phyloP scores from a whole-genome alignment of 768 basidiomycete species.

The Panellus pusillus region DNA sequence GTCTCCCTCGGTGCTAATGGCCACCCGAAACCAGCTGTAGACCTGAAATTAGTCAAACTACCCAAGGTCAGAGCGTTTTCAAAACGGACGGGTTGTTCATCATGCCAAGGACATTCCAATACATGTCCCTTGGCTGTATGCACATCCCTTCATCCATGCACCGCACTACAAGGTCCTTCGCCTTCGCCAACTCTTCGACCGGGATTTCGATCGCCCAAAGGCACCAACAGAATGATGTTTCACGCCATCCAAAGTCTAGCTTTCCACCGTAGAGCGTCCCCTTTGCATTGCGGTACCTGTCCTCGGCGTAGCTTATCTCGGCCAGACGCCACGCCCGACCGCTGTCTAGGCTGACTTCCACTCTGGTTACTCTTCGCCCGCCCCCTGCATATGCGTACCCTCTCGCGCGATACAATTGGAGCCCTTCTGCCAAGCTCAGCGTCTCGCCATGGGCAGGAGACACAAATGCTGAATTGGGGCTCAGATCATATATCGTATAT shows the following conservation, averaged over 20 bases:
- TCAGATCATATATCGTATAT: conserved; percentile 53
- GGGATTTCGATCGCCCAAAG: conserved; percentile 51
- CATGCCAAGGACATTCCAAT: conserved; percentile 60
- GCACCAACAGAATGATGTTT: conserved; percentile 49
- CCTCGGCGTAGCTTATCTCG: conserved; percentile 24
- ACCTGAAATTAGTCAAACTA: no score
- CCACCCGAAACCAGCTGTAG: conserved; percentile 53
- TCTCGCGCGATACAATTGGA: conserved; percentile 38
- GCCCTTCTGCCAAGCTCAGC: conserved; percentile 22
- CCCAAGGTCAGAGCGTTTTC: no score
- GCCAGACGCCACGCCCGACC: conserved; percentile 44
- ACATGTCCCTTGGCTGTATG: conserved; percentile 56
- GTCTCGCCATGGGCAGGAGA: conserved; percentile 55
- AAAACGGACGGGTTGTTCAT: conserved; percentile 48
- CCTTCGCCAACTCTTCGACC: conserved; percentile 32
- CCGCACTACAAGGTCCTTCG: conserved; percentile 46
- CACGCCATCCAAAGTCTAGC: conserved; percentile 10
- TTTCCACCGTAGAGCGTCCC: conserved; percentile 5
- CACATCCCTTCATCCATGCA: conserved; percentile 55
- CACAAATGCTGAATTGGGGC: conserved; percentile 59
- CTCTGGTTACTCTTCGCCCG: conserved; percentile 54
- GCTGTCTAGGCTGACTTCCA: conserved; percentile 40
- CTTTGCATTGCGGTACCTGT: conserved; percentile 5
- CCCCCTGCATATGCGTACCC: conserved; percentile 69
- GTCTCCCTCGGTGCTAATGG: conserved; percentile 37